Evolutionary conservation across 768 basidiomycete species (phyloP).

Genomic region (Hygrophorus russula): DNA sequence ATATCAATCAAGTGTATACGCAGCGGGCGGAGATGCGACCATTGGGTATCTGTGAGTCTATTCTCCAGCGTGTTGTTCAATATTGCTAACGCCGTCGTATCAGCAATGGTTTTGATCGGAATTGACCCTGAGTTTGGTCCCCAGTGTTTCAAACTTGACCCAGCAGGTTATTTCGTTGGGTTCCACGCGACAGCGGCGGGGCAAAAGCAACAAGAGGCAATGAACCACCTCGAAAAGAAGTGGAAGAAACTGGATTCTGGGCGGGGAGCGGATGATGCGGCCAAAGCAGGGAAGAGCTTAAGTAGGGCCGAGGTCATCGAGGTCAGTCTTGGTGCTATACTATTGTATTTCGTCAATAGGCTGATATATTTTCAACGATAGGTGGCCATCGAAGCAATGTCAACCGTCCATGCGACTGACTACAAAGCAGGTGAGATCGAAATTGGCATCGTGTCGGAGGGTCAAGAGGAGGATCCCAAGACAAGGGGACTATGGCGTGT

Average conservation of each 20-base stretch:
- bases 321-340: constrained; percentile 31
- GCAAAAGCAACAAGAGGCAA: constrained; percentile 96
- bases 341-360: background rate
- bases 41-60: constrained; percentile 74
- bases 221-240: constrained; percentile 97
- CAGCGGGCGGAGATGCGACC: constrained; percentile 97
- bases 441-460: constrained; percentile 81
- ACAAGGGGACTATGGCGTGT: constrained; percentile 70
- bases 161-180: constrained; percentile 96
- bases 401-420: constrained; percentile 89
- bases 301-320: constrained; percentile 79
- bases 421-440: constrained; percentile 95
- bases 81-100: constrained; percentile 3
- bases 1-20: constrained; percentile 98
- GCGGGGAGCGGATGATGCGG: constrained; percentile 67
- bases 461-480: constrained; percentile 62
- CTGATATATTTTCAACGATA: constrained; percentile 18
- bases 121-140: constrained; percentile 85
- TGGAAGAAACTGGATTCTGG: constrained; percentile 92
- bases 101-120: constrained; percentile 95
- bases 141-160: constrained; percentile 97
- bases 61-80: background rate
- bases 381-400: constrained; percentile 93
- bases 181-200: constrained; percentile 96
- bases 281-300: constrained; percentile 62